A percentile compares a stretch with the other conserved stretches of the same genome.
Evolutionary conservation across 352 stramenopile genomes (phyloP).

Genomic region (Pythium pyrilobum): DNA sequence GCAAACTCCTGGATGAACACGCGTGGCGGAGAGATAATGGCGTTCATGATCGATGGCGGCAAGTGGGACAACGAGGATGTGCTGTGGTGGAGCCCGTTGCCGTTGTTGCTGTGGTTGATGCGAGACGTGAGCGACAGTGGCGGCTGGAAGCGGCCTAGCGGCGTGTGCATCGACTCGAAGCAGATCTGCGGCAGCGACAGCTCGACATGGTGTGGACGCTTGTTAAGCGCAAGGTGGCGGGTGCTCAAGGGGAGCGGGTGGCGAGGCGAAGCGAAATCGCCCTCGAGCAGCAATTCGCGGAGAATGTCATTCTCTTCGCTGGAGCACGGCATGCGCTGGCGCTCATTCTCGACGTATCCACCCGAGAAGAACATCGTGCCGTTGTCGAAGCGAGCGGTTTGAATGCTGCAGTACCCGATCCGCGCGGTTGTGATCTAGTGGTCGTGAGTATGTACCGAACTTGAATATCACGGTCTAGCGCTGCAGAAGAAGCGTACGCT

Average conservation of each 20-base stretch:
- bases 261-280: conserved; percentile 60
- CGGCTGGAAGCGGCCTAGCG: conserved; percentile 50
- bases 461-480: too few species aligned
- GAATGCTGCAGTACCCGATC: not conserved
- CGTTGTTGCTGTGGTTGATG: not conserved
- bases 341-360: conserved; percentile 61
- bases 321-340: conserved; percentile 31
- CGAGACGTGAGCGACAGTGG: conserved; percentile 34
- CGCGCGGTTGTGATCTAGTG: not conserved
- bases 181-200: conserved; percentile 67
- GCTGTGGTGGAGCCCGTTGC: conserved; percentile 19
- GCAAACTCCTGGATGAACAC: conserved; percentile 78
- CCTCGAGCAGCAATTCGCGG: conserved; percentile 64
- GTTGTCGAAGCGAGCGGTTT: not conserved
- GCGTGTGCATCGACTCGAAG: conserved; percentile 48
- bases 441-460: too few species aligned
- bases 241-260: conserved; percentile 41
- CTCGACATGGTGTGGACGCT: conserved; percentile 54
- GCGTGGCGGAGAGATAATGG: conserved; percentile 65
- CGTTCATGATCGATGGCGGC: conserved; percentile 51
- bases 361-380: conserved; percentile 64
- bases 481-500: too few species aligned
- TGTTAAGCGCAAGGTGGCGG: conserved; percentile 34
- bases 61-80: conserved; percentile 28
- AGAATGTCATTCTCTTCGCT: conserved; percentile 73